Evolutionary conservation across 1,139 yeast genomes (phyloP), one percentile per base, ranked within the genome.

Genomic region (Diutina pseudorugosa): DNA sequence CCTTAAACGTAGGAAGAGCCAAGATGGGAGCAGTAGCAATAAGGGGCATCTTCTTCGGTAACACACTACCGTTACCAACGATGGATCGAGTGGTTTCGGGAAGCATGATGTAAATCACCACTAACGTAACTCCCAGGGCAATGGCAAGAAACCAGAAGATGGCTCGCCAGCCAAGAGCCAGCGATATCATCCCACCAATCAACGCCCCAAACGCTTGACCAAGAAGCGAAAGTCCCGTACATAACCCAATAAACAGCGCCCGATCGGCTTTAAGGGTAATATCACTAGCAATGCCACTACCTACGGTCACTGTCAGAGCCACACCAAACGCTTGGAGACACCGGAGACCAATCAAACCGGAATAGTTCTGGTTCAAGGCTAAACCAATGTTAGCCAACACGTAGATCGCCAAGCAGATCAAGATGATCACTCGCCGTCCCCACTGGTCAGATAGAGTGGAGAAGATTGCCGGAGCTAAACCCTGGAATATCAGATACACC

Each of bases 201-300:
- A 87, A 66, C 0, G 94, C 89, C 6, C 95, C 91, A 55, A 85
- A 71, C 0, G 88, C 89, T 60, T 82, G 85, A 1, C 94, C 95
- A 19, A 85, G 61, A 18, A 85, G 71, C 3, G 82, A 76, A n/a
- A 82, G 67, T 0, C 94, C 94, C 16, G 78, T 65, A 2, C 79
- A 75, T 19, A 80, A 61, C 0, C 93, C 91, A 51, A 82, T 76
- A 54, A 74, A 76, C 12, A 77, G 72, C 9, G 94, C 95, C 55
- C 95, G 71, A 55, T 82, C 80, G 16, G 70, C 69, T 45, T 82
- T 69, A 0, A 79, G 72, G 0, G 88, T 78, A 48, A 83, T 66
- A 62, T 88, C 95, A 4, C 87, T 85, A 50, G 83, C 79, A 0
- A 83, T 73, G 0, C 93, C 93, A 8, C 82, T 72, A 12, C 77